phyloP scores from a whole-genome alignment of 1,284 basidiomycete genomes.

The Ceratobasidium sp. region DNA sequence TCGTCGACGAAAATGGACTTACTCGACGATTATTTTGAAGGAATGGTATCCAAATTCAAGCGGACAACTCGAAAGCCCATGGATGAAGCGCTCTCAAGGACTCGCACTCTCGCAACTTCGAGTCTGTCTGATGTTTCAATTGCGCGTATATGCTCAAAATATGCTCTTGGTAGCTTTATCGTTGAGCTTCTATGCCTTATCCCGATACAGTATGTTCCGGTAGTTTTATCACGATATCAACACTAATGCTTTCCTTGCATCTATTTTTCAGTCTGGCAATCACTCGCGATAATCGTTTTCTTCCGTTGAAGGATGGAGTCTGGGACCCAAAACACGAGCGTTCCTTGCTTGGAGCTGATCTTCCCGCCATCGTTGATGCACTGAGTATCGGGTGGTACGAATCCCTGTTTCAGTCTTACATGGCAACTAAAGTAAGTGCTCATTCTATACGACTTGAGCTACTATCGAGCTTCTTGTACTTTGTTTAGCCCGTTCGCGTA shows the following conservation, averaged over 20 bases:
- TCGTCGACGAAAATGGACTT: constrained; percentile 56
- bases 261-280: constrained; percentile 60
- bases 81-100: neutral
- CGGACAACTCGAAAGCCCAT: constrained; percentile 33
- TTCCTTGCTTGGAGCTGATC: constrained; percentile 69
- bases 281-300: constrained; percentile 70
- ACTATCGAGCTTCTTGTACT: too few species aligned
- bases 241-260: constrained; percentile 56
- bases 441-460: too few species aligned
- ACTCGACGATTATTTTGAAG: constrained; percentile 53
- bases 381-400: constrained; percentile 77
- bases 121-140: neutral
- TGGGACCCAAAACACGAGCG: constrained; percentile 67
- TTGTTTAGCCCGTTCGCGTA: constrained; percentile 61
- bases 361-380: constrained; percentile 67
- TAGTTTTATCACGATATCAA: constrained; percentile 50
- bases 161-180: constrained; percentile 6
- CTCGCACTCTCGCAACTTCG: neutral
- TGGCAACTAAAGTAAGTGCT: constrained; percentile 65
- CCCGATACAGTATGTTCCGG: constrained; percentile 1
- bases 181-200: constrained; percentile 25
- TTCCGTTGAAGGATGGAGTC: constrained; percentile 74
- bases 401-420: constrained; percentile 72
- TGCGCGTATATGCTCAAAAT: neutral
- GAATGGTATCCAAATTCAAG: constrained; percentile 35